Evolutionary conservation across 768 basidiomycete species (phyloP), one percentile per base, ranked within the genome.

Genomic region (Lactifluus volemus): DNA sequence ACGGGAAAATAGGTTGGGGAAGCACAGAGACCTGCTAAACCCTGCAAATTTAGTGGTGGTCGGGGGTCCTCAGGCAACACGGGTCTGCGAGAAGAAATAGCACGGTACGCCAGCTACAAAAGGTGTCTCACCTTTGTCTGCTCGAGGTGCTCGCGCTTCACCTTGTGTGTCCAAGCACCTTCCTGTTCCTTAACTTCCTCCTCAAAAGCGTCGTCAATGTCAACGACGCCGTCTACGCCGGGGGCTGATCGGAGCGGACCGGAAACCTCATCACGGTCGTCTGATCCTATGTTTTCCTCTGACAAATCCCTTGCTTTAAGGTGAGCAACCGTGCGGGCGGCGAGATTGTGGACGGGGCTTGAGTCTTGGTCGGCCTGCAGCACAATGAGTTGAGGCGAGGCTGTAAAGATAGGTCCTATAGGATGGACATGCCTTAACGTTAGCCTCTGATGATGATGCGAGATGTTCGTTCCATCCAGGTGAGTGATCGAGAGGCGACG

Each of bases 401-500:
- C 25, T 25, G 1, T 25, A n/a, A 49, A 60, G 36, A 44, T 30
- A 29, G 19, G 34, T 9, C 1, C 21, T 12, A 52, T 25, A 19
- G 38, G 29, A 8, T 25, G 14, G 32, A 34, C 25, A 50, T 50
- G 81, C 86, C 79, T 88, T 88, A 49, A 87, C 74, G 17, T 74
- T 71, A 4, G 87, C 86, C 71, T 88, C 86, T 2, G 87, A 87
- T 11, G 76, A 63, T 58, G 77, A 79, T 0, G 86, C 86, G 12
- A 88, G 78, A 29, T 71, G 69, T 65, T 88, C 86, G 63, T 87
- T 87, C 86, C 86, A 88, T 1, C 85, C 86, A 3, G 85, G 86
- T 0, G 85, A 84, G 63, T 80, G 69, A 11, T 76, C 65, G n/a
- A 72, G 65, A 10, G 81, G 77, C 1, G 81, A 76, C 2, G 80